phyloP scores from a whole-genome alignment of 2,329 filamentous ascomycete genomes.

The Aphanocladium album region DNA sequence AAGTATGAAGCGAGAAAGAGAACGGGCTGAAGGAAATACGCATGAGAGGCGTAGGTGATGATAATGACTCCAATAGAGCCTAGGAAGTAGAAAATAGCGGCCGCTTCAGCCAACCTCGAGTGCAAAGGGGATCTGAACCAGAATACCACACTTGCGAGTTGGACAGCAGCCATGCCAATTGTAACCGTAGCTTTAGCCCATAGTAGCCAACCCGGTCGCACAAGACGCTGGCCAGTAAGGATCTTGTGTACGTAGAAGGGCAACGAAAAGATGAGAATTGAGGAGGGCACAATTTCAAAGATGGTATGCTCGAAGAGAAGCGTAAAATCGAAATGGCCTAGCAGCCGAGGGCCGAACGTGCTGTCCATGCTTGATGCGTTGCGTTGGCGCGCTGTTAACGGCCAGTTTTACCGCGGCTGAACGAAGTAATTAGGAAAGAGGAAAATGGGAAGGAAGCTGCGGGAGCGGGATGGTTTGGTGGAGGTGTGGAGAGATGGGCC shows the following conservation, averaged over 20 bases:
- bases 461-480: not conserved
- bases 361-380: not conserved
- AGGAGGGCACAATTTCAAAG: not conserved
- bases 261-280: slow-evolving; percentile 12
- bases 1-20: slow-evolving; percentile 28
- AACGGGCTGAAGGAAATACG: slow-evolving; percentile 26
- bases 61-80: slow-evolving; percentile 22
- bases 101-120: slow-evolving; percentile 24
- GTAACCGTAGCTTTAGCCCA: slow-evolving; percentile 19
- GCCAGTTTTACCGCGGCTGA: too few species aligned
- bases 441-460: too few species aligned
- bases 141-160: slow-evolving; percentile 21
- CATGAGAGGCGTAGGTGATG: slow-evolving; percentile 30
- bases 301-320: slow-evolving; percentile 9
- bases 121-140: slow-evolving; percentile 19
- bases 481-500: not conserved
- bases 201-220: slow-evolving; percentile 12
- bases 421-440: too few species aligned
- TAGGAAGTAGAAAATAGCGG: slow-evolving; percentile 22
- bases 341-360: slow-evolving; percentile 5
- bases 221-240: not conserved
- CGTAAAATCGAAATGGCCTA: slow-evolving; percentile 5
- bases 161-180: not conserved
- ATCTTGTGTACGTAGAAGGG: slow-evolving; percentile 2
- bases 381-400: too few species aligned